Evolutionary conservation across 2,329 filamentous ascomycete genomes (phyloP), one percentile per base, ranked within the genome.

Genomic region (Fusarium hainanense): DNA sequence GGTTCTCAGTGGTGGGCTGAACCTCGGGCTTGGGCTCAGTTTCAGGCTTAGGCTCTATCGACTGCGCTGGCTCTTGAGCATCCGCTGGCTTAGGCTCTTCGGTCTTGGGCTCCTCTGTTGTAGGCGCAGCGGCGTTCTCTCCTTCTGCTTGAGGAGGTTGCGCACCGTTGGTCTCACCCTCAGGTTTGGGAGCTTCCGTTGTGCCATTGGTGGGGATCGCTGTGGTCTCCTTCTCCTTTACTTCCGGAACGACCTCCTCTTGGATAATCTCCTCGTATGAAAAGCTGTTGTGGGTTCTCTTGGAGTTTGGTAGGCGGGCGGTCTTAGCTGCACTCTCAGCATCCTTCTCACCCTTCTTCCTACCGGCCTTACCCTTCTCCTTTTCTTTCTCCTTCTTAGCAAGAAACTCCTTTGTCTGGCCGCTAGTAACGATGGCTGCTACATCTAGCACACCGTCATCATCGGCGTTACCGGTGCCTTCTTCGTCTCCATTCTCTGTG

Each of bases 341-440:
- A 30, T 90, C 87, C 74, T 88, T 86, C 37, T 86, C 73, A 7
- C 63, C 86, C 72, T 90, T 89, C 69, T 82, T 82, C 30, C 80
- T 74, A 12, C 82, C 85, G 43, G 85, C 85, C 74, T 91, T 92
- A 71, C 86, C 88, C 23, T 85, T 83, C 62, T 87, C 72, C 79
- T 88, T 94, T 76, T 94, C 92, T 77, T 90, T 92, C 76, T 95
- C 92, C 78, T 93, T 93, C 80, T 93, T 92, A 12, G 92, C 93
- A 8, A 96, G 82, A 73, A 94, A 95, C 74, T 96, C 93, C 72
- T 89, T 89, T 72, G 93, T 93, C 78, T 93, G 92, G 32, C 93
- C 93, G 72, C 89, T 92, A 2, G 92, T 92, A 37, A 96, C 92
- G 69, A 96, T 94, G 70, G 87, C 91, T n/a, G 93, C 93, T 48